Base-by-base conservation (phyloP, 2,329 filamentous ascomycete genomes). In the Aspergillus terreus region DNA sequence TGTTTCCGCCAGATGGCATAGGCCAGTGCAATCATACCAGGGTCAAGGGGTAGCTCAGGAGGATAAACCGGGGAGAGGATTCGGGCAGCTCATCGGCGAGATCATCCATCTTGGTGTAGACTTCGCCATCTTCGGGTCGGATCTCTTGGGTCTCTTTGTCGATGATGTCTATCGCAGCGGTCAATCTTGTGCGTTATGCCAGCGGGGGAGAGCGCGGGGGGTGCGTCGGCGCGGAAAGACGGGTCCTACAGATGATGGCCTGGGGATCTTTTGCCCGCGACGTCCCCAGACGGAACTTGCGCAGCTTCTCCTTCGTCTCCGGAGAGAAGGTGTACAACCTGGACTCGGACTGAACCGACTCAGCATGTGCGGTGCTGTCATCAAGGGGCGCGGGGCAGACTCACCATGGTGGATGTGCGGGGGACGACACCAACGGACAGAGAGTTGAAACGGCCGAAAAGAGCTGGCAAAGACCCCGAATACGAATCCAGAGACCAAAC, bases 241-340 rank as follows among this genome's bases (percentile, higher is more conserved):
- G 56, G 47, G 49, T 32, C 80, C 86, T 88, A 97, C 94, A 97
- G 62, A 99, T 95, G 56, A 95, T 85, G 55, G 92, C 94, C 76
- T 96, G 90, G 0, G 92, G 87, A 44, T 87, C 85, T 68, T 87
- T 92, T 47, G 90, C 85, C 59, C 94, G 81, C 32, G 92, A 96
- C 2, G 94, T 97, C 23, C 87, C 84, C 25, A 99, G 81, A 46
- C 94, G 88, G 77, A 99, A 99, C 75, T 96, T 97, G 72, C 90
- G 88, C 59, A 99, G 83, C 67, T 92, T 86, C 59, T 91, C 85
- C 74, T 87, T 94, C 43, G 90, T 96, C 75, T 94, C 90, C 58
- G 85, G 82, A 30, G 91, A 95, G 82, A 97, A 95, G 53, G 88
- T 90, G 77, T 96, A 97, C 57, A 97, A 82, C 62, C 91, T 82